Evolutionary conservation across 768 basidiomycete species (phyloP).

Genomic region (Lyophyllum shimeji): DNA sequence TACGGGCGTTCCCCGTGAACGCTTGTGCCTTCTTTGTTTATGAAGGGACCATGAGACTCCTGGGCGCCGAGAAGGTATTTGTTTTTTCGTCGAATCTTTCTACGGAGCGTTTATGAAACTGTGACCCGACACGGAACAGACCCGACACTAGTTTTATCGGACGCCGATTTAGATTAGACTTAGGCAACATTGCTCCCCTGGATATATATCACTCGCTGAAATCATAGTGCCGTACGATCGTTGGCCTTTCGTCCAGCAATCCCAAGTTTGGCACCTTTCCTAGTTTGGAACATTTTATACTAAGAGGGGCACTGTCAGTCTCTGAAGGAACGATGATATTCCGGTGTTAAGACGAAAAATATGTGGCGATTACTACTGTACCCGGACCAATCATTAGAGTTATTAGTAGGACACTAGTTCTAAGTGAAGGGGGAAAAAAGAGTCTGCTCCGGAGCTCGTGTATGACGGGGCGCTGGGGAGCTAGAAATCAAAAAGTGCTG

Average conservation of each 20-base stretch:
- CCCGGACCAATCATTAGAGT: background rate
- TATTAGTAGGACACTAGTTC: slow-evolving; percentile 8
- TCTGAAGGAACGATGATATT: background rate
- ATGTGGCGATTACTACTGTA: slow-evolving; percentile 1
- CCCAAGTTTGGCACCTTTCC: background rate
- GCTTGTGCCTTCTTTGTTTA: slow-evolving; percentile 79
- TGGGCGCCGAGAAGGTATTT: slow-evolving; percentile 67
- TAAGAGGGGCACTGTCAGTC: background rate
- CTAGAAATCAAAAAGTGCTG: slow-evolving; percentile 4
- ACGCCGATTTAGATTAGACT: slow-evolving; percentile 14
- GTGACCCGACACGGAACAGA: slow-evolving; percentile 34
- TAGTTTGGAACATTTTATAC: slow-evolving; percentile 7
- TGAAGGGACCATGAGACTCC: slow-evolving; percentile 64
- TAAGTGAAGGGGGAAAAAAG: background rate
- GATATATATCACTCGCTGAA: background rate
- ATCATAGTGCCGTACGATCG: background rate
- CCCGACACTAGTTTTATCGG: slow-evolving; percentile 36
- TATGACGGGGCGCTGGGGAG: background rate
- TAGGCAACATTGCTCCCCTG: background rate
- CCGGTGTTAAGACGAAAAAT: slow-evolving; percentile 6
- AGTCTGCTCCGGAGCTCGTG: background rate
- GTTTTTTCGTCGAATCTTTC: slow-evolving; percentile 13
- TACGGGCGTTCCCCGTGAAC: slow-evolving; percentile 79
- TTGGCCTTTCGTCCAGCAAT: background rate
- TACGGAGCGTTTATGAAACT: slow-evolving; percentile 1